Conservation (phyloP, 2,329 filamentous ascomycete genomes). For the Botryotinia calthae region DNA sequence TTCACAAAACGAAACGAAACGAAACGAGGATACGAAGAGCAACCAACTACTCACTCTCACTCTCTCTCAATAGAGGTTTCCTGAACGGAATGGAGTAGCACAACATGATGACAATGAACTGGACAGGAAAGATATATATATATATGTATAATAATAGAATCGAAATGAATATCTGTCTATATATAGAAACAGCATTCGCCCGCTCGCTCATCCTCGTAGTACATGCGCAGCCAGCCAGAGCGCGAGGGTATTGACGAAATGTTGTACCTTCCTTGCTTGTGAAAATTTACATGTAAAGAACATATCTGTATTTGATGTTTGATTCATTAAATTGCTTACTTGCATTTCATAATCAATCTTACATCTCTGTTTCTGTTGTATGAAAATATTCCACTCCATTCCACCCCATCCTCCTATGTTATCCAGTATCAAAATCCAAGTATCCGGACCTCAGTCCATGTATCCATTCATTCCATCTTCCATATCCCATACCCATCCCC, state of each 20-base stretch:
- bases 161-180: background rate
- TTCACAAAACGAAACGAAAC: too few relatives aligned
- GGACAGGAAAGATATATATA: too few relatives aligned
- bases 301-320: background rate
- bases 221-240: fast-evolving
- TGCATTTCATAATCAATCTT: background rate
- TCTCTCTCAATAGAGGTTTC: too few relatives aligned
- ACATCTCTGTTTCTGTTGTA: background rate
- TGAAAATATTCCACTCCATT: background rate
- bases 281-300: background rate
- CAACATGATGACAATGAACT: too few relatives aligned
- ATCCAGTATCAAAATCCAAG: background rate
- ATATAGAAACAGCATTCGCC: background rate
- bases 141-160: background rate
- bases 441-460: background rate
- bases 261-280: background rate
- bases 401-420: background rate
- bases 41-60: too few relatives aligned
- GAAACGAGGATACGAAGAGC: too few relatives aligned
- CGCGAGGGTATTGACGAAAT: background rate
- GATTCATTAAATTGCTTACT: background rate
- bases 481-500: background rate
- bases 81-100: too few relatives aligned
- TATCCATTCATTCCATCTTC: background rate
- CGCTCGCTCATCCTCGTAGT: background rate